phyloP scores from a whole-genome alignment of 805 yeast genomes.

The Kluyveromyces nonfermentans region DNA sequence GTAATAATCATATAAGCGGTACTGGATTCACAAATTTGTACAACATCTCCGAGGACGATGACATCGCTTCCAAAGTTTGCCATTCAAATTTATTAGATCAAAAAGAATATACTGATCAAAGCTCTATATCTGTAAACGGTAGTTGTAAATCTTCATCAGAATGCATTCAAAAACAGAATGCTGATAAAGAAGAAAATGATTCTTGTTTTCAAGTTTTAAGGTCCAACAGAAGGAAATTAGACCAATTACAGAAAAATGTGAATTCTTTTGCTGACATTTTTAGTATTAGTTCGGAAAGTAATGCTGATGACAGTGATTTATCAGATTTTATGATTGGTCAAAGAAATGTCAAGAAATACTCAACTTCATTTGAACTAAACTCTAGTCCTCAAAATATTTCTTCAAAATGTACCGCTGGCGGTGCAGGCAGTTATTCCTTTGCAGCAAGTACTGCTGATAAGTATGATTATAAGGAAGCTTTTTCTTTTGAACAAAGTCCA shows the following conservation, averaged over 20 bases:
- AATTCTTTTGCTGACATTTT: neutral
- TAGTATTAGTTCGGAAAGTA: neutral
- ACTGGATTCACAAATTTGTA: slow-evolving; percentile 17
- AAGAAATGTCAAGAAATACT: neutral
- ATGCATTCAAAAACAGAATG: neutral
- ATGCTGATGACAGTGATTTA: neutral
- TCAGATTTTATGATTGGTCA: neutral
- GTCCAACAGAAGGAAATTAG: no score
- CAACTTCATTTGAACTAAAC: neutral
- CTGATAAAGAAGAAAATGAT: neutral
- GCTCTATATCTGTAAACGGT: neutral
- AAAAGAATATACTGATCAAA: neutral
- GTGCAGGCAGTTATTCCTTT: neutral
- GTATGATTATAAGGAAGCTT: neutral
- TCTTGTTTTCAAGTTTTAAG: neutral
- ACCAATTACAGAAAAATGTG: neutral
- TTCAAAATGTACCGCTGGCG: neutral
- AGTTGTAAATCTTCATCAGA: neutral
- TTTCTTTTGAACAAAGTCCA: neutral
- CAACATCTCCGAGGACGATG: slow-evolving; percentile 1
- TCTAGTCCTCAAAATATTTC: neutral
- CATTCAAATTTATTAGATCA: neutral
- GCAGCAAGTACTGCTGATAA: neutral
- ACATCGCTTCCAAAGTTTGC: neutral
- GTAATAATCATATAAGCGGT: slow-evolving; percentile 16